These are phyloP conservation scores for Clathrospora elynae DNA, from an alignment of 2,329 filamentous ascomycete genomes.

Conservation along the genomic window DNA sequence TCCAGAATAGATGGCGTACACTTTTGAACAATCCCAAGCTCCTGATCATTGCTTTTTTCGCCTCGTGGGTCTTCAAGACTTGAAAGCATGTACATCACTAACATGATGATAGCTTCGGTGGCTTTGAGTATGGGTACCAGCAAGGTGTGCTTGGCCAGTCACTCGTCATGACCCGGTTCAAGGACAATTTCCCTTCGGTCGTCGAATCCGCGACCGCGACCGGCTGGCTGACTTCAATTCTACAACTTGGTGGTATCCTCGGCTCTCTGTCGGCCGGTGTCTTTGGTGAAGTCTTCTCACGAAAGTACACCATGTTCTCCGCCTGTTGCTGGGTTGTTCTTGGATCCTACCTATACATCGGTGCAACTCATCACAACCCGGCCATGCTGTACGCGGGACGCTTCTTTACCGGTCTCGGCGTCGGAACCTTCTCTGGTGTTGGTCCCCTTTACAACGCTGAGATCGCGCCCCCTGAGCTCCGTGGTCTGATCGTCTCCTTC, in stretches of 20 bases:
- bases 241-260: conserved; percentile 46
- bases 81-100: not conserved
- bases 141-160: conserved; percentile 57
- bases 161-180: conserved; percentile 60
- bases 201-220: conserved; percentile 54
- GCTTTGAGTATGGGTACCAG: conserved; percentile 61
- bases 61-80: conserved; percentile 28
- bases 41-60: conserved; percentile 38
- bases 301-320: conserved; percentile 60
- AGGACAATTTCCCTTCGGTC: conserved; percentile 56
- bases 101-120: conserved; percentile 50
- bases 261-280: conserved; percentile 57
- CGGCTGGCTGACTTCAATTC: conserved; percentile 58
- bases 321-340: conserved; percentile 53
- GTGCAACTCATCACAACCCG: conserved; percentile 50
- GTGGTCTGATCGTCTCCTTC: conserved; percentile 37
- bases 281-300: conserved; percentile 56
- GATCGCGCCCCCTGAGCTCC: conserved; percentile 34
- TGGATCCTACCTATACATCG: conserved; percentile 52
- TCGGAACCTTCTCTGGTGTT: conserved; percentile 55
- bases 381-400: conserved; percentile 55
- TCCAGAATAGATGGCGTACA: conserved; percentile 37
- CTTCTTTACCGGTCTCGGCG: conserved; percentile 58
- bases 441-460: conserved; percentile 56
- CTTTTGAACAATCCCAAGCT: conserved; percentile 38